A percentile compares a stretch with the other conserved stretches of the same genome.
Conservation (phyloP, 352 stramenopile species). For the Globisporangium iwayamae region DNA sequence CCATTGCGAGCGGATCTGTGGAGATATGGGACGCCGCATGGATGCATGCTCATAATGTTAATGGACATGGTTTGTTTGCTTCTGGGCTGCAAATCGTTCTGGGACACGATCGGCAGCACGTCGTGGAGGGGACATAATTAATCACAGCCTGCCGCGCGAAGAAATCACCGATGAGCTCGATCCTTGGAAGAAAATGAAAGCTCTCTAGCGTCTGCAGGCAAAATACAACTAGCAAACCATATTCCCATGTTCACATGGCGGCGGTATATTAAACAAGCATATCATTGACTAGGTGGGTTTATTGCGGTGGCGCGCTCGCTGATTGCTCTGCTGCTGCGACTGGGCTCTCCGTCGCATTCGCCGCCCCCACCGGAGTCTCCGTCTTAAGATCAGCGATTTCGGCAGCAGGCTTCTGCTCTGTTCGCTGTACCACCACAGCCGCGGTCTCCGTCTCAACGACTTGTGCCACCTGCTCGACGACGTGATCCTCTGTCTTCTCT, state of each 20-base stretch:
- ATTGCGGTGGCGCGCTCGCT: neutral
- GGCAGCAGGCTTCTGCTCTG: neutral
- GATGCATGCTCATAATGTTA: too few species aligned
- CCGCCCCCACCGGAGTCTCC: neutral
- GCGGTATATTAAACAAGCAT: conserved; percentile 7
- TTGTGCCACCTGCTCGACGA: neutral
- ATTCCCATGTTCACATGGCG: neutral
- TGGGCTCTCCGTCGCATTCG: neutral
- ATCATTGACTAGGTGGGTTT: neutral
- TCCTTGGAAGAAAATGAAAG: neutral
- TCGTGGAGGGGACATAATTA: too few species aligned
- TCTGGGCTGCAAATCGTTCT: too few species aligned
- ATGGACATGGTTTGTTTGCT: too few species aligned
- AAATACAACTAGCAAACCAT: neutral
- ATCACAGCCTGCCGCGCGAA: too few species aligned
- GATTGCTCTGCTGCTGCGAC: neutral
- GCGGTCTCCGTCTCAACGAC: neutral
- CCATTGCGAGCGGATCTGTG: too few species aligned
- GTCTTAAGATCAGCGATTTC: neutral
- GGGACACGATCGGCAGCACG: too few species aligned
- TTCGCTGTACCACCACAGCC: neutral
- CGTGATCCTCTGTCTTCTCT: neutral
- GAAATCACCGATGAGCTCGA: too few species aligned
- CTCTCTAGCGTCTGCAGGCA: too few species aligned
- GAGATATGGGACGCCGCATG: too few species aligned